Evolutionary conservation across 1,139 yeast species (phyloP).

Genomic region (Hyphopichia buzzinii): DNA sequence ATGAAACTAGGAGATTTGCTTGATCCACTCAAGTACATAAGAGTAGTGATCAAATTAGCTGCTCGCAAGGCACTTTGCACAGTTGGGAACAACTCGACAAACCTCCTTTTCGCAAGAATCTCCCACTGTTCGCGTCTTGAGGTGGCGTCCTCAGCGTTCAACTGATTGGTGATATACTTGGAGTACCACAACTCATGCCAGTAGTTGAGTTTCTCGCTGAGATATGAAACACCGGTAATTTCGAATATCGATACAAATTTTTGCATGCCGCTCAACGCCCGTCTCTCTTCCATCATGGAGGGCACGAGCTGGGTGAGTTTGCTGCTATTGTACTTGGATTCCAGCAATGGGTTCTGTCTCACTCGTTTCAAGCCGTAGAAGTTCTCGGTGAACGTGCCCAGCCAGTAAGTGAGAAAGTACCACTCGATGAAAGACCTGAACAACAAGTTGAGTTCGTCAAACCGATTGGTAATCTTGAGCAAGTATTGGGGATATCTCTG

Average conservation of each 20-base stretch:
- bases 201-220: constrained; percentile 66
- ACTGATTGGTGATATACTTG: constrained; percentile 49
- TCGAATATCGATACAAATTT: constrained; percentile 58
- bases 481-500: constrained; percentile 72
- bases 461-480: constrained; percentile 59
- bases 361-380: constrained; percentile 86
- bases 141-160: constrained; percentile 30
- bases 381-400: constrained; percentile 85
- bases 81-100: constrained; percentile 63
- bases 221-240: constrained; percentile 65
- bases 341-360: constrained; percentile 37
- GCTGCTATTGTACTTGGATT: constrained; percentile 26
- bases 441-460: constrained; percentile 71
- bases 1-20: constrained; percentile 63
- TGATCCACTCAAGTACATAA: constrained; percentile 67
- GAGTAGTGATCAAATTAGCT: constrained; percentile 56
- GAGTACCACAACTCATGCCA: constrained; percentile 66
- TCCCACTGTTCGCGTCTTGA: constrained; percentile 27
- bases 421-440: constrained; percentile 71
- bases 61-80: constrained; percentile 48
- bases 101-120: constrained; percentile 38
- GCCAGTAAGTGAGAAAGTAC: constrained; percentile 70
- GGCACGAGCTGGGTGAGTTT: constrained; percentile 45
- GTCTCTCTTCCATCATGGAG: constrained; percentile 50
- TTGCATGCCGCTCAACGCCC: constrained; percentile 57